These are phyloP conservation scores for Colletotrichum tabaci DNA, from an alignment of 2,329 filamentous ascomycete species.

Conservation along the genomic window DNA sequence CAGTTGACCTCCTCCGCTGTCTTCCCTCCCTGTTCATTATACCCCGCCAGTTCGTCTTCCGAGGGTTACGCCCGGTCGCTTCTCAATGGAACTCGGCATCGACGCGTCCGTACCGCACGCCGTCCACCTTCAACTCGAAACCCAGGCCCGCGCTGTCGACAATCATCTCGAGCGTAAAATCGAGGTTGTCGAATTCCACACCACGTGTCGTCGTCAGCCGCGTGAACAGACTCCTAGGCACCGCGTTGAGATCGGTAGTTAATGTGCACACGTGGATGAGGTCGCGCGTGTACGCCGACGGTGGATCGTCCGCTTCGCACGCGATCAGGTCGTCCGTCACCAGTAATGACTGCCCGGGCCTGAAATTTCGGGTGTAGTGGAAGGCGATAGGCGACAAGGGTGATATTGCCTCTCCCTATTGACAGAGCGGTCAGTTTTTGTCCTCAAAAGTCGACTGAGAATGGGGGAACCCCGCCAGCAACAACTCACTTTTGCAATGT, in stretches of 20 bases:
- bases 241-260: slow-evolving; percentile 83
- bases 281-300: slow-evolving; percentile 70
- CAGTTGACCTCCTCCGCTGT: slow-evolving; percentile 2
- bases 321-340: slow-evolving; percentile 87
- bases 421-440: slow-evolving; percentile 19
- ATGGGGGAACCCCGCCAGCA: background rate
- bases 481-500: slow-evolving; percentile 78
- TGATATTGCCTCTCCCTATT: slow-evolving; percentile 80
- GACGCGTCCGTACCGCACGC: slow-evolving; percentile 81
- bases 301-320: slow-evolving; percentile 78
- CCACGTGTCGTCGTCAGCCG: slow-evolving; percentile 83
- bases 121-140: slow-evolving; percentile 86
- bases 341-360: slow-evolving; percentile 81
- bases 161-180: slow-evolving; percentile 87
- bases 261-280: slow-evolving; percentile 83
- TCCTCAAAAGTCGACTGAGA: background rate
- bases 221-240: slow-evolving; percentile 81
- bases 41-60: background rate
- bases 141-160: slow-evolving; percentile 83
- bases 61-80: background rate
- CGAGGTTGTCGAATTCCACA: slow-evolving; percentile 85
- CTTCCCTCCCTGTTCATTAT: slow-evolving; percentile 5
- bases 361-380: slow-evolving; percentile 89
- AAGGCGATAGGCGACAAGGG: slow-evolving; percentile 83
- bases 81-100: slow-evolving; percentile 82